Conservation (phyloP, 2,329 filamentous ascomycete genomes). For the Fusarium verticillioides region DNA sequence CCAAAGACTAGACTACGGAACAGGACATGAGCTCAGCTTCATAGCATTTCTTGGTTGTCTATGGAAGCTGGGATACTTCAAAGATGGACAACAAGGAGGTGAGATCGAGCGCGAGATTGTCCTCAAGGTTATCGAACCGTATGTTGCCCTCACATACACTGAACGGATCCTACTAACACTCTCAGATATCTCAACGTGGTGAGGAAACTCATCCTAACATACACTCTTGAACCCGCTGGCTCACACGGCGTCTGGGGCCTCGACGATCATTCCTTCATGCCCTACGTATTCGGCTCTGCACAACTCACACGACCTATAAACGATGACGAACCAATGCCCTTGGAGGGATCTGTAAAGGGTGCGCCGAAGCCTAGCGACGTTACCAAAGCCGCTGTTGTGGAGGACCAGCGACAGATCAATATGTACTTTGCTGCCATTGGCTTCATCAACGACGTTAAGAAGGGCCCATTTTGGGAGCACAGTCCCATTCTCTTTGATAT, state of each 20-base stretch:
- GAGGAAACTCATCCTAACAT: conserved; percentile 85
- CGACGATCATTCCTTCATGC: conserved; percentile 95
- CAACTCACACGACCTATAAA: conserved; percentile 83
- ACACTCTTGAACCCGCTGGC: conserved; percentile 93
- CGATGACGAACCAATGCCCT: conserved; percentile 70
- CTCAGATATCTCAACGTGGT: conserved; percentile 81
- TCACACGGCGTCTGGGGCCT: conserved; percentile 98
- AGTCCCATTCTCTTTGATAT: conserved; percentile 95
- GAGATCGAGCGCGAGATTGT: conserved; percentile 83
- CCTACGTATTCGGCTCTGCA: conserved; percentile 95
- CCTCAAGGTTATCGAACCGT: conserved; percentile 84
- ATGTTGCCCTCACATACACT: conserved; percentile 51
- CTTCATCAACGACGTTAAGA: conserved; percentile 98
- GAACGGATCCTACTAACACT: neutral
- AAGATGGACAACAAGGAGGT: conserved; percentile 60
- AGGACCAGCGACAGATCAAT: conserved; percentile 72
- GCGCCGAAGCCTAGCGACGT: conserved; percentile 80
- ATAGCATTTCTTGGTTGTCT: conserved; percentile 88
- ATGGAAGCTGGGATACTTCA: conserved; percentile 90
- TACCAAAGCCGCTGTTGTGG: conserved; percentile 70
- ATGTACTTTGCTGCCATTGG: conserved; percentile 96
- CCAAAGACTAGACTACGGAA: conserved; percentile 93
- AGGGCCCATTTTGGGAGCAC: conserved; percentile 96
- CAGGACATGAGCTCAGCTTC: conserved; percentile 95
- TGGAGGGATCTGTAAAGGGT: conserved; percentile 79